Conservation (phyloP, 495 filamentous ascomycete genomes). For the Umbilicaria muhlenbergii region DNA sequence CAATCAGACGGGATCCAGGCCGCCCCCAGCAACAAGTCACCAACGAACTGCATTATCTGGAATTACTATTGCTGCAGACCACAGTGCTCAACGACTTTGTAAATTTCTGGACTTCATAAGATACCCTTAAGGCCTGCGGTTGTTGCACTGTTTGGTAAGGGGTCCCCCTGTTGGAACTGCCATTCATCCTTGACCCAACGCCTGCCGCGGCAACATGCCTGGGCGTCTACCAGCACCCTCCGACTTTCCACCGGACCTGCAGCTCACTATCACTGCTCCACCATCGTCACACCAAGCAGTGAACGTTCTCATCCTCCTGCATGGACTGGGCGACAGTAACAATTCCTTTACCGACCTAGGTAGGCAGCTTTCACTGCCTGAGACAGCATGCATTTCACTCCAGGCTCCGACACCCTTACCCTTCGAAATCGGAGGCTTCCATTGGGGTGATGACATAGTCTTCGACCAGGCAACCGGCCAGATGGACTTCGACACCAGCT, state of each 20-base stretch:
- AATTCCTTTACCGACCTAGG: slow-evolving; percentile 56
- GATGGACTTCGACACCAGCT: slow-evolving; percentile 69
- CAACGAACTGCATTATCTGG: no score
- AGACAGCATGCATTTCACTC: slow-evolving; percentile 62
- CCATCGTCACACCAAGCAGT: slow-evolving; percentile 18
- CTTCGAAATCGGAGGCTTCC: slow-evolving; percentile 58
- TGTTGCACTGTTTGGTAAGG: no score
- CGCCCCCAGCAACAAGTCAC: no score
- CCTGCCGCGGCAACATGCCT: slow-evolving; percentile 22
- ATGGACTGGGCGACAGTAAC: slow-evolving; percentile 75
- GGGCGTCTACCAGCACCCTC: slow-evolving; percentile 20
- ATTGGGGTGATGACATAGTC: slow-evolving; percentile 85
- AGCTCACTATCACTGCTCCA: slow-evolving; percentile 28
- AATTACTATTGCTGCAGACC: no score
- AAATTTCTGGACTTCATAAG: no score
- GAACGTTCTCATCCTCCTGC: slow-evolving; percentile 74
- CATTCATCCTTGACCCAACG: no score
- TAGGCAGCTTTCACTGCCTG: slow-evolving; percentile 57
- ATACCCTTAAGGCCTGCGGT: no score
- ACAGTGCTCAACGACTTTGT: no score
- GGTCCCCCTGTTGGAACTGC: no score
- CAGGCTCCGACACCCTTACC: slow-evolving; percentile 61
- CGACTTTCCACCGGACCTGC: slow-evolving; percentile 37
- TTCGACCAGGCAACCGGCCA: slow-evolving; percentile 45
- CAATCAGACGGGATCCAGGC: no score